Conservation (phyloP, 2,329 filamentous ascomycete species). For the Neonectria magnoliae region DNA sequence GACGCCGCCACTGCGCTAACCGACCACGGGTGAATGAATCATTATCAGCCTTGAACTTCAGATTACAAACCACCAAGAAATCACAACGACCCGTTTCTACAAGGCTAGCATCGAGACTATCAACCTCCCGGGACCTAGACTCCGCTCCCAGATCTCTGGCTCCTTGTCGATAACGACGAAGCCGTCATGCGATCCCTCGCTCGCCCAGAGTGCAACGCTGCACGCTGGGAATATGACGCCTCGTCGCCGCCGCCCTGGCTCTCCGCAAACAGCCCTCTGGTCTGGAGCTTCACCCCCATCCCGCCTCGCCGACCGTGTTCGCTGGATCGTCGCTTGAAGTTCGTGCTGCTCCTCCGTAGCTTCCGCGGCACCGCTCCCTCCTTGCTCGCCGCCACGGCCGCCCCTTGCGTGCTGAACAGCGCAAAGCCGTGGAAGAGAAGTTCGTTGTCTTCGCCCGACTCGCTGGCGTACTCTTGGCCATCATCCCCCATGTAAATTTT, state of each 20-base stretch:
- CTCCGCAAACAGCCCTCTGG: background rate
- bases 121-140: background rate
- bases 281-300: background rate
- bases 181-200: background rate
- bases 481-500: background rate
- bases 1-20: no score
- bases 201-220: background rate
- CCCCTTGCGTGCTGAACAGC: background rate
- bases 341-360: background rate
- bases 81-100: background rate
- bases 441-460: background rate
- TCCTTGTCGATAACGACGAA: background rate
- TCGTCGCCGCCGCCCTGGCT: background rate
- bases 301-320: background rate
- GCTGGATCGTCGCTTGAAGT: background rate
- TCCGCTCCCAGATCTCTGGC: background rate
- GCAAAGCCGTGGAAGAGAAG: conserved; percentile 1
- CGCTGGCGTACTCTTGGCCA: background rate
- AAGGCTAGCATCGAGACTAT: background rate
- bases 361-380: background rate
- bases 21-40: background rate
- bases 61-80: background rate
- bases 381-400: background rate
- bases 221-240: background rate
- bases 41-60: background rate